Conservation (phyloP, 2,329 filamentous ascomycete species). For the Cryphonectria carpinicola region DNA sequence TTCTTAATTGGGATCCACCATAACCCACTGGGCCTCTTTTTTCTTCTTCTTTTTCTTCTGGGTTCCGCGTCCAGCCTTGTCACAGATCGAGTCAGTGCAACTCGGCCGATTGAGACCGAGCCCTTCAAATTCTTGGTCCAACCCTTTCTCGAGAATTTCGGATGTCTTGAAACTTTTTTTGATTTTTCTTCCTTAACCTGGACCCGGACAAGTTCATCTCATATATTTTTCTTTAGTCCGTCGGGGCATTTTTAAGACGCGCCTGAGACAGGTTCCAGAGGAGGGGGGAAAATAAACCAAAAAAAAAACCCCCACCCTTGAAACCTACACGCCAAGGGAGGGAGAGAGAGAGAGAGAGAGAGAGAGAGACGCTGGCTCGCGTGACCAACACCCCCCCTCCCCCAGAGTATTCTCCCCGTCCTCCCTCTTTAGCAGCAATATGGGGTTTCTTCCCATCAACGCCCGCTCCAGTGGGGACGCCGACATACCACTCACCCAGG, state of each 20-base stretch:
- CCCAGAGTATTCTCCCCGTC: slow-evolving; percentile 29
- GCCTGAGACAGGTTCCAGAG: slow-evolving; percentile 8
- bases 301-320: too few species aligned
- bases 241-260: not conserved
- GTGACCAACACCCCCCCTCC: not conserved
- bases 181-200: not conserved
- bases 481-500: slow-evolving; percentile 59
- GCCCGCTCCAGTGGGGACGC: slow-evolving; percentile 37
- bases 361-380: not conserved
- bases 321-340: not conserved
- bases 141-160: not conserved
- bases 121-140: slow-evolving; percentile 1
- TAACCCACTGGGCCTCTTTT: not conserved
- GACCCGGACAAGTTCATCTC: not conserved
- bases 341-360: not conserved
- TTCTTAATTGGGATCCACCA: not conserved
- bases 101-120: not conserved
- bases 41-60: too few species aligned
- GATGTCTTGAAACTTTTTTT: slow-evolving; percentile 4
- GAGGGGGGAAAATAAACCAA: too few species aligned
- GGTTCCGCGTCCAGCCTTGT: slow-evolving; percentile 10
- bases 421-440: slow-evolving; percentile 41
- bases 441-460: slow-evolving; percentile 51
- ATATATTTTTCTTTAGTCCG: not conserved
- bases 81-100: not conserved